phyloP scores from a whole-genome alignment of 495 filamentous ascomycete genomes.

The Podospora pseudocomata region DNA sequence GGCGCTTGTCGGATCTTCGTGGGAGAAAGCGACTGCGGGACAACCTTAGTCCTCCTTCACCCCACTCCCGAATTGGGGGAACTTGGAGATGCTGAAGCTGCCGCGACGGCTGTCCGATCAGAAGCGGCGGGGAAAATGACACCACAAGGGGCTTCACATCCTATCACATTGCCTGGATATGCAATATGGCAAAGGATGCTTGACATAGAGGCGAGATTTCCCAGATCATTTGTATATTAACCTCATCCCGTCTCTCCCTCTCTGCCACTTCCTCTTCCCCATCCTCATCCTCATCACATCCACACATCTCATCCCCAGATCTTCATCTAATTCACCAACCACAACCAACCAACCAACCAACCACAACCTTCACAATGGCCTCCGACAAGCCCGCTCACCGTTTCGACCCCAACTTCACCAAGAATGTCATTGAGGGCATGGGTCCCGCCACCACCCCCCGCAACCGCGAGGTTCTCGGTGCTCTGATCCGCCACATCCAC shows the following conservation, averaged over 20 bases:
- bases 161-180: slow-evolving; percentile 28
- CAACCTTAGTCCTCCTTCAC: slow-evolving; percentile 35
- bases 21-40: slow-evolving; percentile 23
- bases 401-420: slow-evolving; percentile 75
- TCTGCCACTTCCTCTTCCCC: background rate
- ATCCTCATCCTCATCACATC: slow-evolving; percentile 3
- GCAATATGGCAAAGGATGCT: slow-evolving; percentile 10
- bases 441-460: slow-evolving; percentile 68
- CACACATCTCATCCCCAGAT: background rate
- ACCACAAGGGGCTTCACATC: slow-evolving; percentile 21
- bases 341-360: slow-evolving; percentile 6
- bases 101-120: slow-evolving; percentile 32
- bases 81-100: slow-evolving; percentile 29
- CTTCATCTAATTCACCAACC: slow-evolving; percentile 9
- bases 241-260: slow-evolving; percentile 11
- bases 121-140: slow-evolving; percentile 33
- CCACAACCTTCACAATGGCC: slow-evolving; percentile 21
- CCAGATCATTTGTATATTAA: slow-evolving; percentile 18
- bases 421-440: slow-evolving; percentile 69
- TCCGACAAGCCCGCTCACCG: slow-evolving; percentile 31
- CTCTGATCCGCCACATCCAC: slow-evolving; percentile 72
- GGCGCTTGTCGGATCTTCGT: slow-evolving; percentile 8
- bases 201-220: background rate
- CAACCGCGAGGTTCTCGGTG: slow-evolving; percentile 59
- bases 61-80: slow-evolving; percentile 26